These are phyloP conservation scores for Mycena alexandri DNA, from an alignment of 768 basidiomycete genomes.

Conservation along the genomic window DNA sequence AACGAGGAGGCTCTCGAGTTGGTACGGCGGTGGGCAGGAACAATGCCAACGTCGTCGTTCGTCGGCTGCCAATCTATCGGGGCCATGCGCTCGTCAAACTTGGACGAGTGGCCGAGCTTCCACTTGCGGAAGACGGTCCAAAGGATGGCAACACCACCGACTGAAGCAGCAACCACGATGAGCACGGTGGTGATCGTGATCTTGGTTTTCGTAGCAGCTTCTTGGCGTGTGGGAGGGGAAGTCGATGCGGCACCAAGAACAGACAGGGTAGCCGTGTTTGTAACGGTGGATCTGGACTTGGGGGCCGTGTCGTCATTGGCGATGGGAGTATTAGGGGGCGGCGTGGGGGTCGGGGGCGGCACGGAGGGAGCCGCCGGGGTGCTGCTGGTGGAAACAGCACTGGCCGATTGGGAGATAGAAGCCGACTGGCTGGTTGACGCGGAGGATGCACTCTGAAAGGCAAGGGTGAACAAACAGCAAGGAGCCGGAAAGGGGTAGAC, in stretches of 20 bases:
- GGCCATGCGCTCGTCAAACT: slow-evolving; percentile 86
- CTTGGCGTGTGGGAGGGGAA: slow-evolving; percentile 40
- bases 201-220: slow-evolving; percentile 46
- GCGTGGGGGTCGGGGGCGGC: background rate
- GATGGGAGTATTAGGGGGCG: slow-evolving; percentile 34
- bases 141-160: slow-evolving; percentile 77
- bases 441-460: slow-evolving; percentile 23
- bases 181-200: slow-evolving; percentile 69
- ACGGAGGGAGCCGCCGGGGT: slow-evolving; percentile 30
- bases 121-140: slow-evolving; percentile 96
- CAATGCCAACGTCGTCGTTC: slow-evolving; percentile 55
- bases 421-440: slow-evolving; percentile 37
- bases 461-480: background rate
- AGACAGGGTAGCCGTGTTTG: slow-evolving; percentile 28
- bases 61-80: slow-evolving; percentile 93
- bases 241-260: slow-evolving; percentile 46
- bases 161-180: slow-evolving; percentile 74
- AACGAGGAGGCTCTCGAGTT: slow-evolving; percentile 77
- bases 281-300: slow-evolving; percentile 36
- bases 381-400: slow-evolving; percentile 34
- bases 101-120: slow-evolving; percentile 86
- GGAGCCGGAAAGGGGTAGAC: background rate
- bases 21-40: slow-evolving; percentile 64
- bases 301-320: background rate
- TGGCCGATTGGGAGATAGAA: slow-evolving; percentile 6